These are phyloP conservation scores for Cenchrus americanus DNA, from an alignment of 176 grass and related monocot species.

Conservation along the genomic window DNA sequence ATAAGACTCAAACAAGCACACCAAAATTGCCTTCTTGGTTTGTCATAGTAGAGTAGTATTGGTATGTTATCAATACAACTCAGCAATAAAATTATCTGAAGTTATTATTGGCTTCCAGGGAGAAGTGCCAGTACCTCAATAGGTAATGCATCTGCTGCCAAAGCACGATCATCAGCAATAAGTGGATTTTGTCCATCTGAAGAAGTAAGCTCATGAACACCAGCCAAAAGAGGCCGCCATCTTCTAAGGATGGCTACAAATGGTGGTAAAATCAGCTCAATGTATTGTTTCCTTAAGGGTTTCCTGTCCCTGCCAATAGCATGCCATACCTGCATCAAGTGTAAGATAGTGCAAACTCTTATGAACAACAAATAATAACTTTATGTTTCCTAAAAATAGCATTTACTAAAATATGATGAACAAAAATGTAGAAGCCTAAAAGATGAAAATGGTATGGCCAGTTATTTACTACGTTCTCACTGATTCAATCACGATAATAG, in stretches of 20 bases:
- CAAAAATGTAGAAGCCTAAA: neutral
- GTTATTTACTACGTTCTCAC: conserved; percentile 16
- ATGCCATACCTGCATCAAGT: conserved; percentile 87
- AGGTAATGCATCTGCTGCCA: conserved; percentile 86
- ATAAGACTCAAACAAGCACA: conserved; percentile 27
- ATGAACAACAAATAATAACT: conserved; percentile 17
- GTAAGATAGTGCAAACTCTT: conserved; percentile 17
- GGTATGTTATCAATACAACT: conserved; percentile 10
- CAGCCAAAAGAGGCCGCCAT: conserved; percentile 91
- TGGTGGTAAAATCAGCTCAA: conserved; percentile 88
- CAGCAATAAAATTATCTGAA: conserved; percentile 25
- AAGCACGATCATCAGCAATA: conserved; percentile 86
- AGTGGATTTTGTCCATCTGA: conserved; percentile 96
- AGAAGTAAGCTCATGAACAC: conserved; percentile 97
- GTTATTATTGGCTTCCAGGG: conserved; percentile 26
- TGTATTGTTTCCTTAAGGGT: conserved; percentile 83
- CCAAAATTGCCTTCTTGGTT: neutral
- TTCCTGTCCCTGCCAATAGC: conserved; percentile 81
- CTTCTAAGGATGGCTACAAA: conserved; percentile 94
- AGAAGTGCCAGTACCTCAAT: conserved; percentile 61
- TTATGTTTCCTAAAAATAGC: conserved; percentile 12
- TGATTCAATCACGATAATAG: conserved; percentile 30
- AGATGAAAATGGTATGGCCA: neutral
- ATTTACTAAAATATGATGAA: conserved; percentile 16
- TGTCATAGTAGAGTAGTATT: neutral